Base-by-base conservation (phyloP, 352 stramenopile species). In the Phytophthora macrochlamydospora region DNA sequence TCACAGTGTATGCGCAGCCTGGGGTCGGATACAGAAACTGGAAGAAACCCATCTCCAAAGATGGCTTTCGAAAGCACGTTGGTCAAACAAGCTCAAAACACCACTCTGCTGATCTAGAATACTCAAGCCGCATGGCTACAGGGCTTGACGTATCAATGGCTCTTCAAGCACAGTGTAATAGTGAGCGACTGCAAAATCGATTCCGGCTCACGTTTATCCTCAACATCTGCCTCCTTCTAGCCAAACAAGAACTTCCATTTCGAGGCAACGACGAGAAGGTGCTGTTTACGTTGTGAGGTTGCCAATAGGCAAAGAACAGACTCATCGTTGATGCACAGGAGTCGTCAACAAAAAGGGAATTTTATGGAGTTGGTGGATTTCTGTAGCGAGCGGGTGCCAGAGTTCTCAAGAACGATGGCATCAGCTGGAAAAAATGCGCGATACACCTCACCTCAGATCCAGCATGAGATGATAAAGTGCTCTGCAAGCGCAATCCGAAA, bases 361-460 rank as follows among this genome's bases (percentile, higher is more conserved):
- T 61, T 61, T 13, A 11, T 61, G 29, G 54, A 61, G 18, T 14
- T 61, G 29, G n/a, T 61, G 29, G 42, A 48, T 28, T 61, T 61
- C 7, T 53, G 35, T 29, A 37, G 3, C 7, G 5, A 61, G 2
- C 54, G 18, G 1, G 3, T 53, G n/a, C 43, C 54, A 7, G 42
- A 12, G 2, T 61, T 61, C 29, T 7, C 37, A 2, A 2, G 29
- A 1, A 4, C 6, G 24, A 48, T 40, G 51, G 3, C 14, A 28
- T 40, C 35, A 5, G 53, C 29, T 31, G 13, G 14, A 13, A 0
- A 4, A 1, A 62, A 62, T 29, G 35, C 35, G 12, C 30, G 7
- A 11, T 55, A 56, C 12, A 55, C 42, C 7, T 62, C 45, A 33
- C 32, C 14, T 38, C 1, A 7, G 11, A 4, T 40, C 42, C 56